These are phyloP conservation scores for Sporisorium reilianum DNA, from an alignment of 1,284 basidiomycete species.

Conservation along the genomic window DNA sequence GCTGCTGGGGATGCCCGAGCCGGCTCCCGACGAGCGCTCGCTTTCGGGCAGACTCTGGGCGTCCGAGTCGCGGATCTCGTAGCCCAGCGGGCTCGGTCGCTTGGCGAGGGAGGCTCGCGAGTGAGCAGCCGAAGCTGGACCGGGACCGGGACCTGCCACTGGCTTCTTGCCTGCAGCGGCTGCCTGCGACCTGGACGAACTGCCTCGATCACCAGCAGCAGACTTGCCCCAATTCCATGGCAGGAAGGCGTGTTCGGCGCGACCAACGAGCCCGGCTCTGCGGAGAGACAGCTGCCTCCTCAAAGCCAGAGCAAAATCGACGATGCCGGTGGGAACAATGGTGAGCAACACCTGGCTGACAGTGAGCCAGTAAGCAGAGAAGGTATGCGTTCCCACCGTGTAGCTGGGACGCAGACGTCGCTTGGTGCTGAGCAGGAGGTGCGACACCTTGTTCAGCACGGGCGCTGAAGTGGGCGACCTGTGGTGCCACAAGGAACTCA, in stretches of 20 bases:
- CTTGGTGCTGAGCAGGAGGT: conserved; percentile 49
- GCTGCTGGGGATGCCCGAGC: conserved; percentile 55
- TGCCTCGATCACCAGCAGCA: conserved; percentile 2
- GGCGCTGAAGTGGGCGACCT: conserved; percentile 49
- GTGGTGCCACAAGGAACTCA: conserved; percentile 47
- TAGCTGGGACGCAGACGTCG: conserved; percentile 44
- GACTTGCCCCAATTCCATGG: conserved; percentile 40
- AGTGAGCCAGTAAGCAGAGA: conserved; percentile 45
- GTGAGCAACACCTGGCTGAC: conserved; percentile 44
- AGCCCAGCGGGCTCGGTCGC: conserved; percentile 21
- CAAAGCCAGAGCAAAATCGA: conserved; percentile 40
- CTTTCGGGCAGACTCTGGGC: conserved; percentile 42
- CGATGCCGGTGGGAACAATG: conserved; percentile 41
- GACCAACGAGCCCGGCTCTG: conserved; percentile 39
- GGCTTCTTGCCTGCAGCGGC: conserved; percentile 10
- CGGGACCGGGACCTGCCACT: conserved; percentile 48
- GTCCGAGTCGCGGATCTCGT: conserved; percentile 50
- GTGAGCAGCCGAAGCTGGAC: conserved; percentile 51
- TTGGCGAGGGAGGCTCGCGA: conserved; percentile 44
- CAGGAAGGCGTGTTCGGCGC: conserved; percentile 49
- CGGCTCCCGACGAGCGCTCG: conserved; percentile 43
- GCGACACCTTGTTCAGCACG: conserved; percentile 44
- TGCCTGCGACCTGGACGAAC: conserved; percentile 9
- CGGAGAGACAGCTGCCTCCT: conserved; percentile 46
- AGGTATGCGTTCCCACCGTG: conserved; percentile 39